Evolutionary conservation across 2,329 filamentous ascomycete species (phyloP).

Genomic region (Albophoma yamanashiensis): DNA sequence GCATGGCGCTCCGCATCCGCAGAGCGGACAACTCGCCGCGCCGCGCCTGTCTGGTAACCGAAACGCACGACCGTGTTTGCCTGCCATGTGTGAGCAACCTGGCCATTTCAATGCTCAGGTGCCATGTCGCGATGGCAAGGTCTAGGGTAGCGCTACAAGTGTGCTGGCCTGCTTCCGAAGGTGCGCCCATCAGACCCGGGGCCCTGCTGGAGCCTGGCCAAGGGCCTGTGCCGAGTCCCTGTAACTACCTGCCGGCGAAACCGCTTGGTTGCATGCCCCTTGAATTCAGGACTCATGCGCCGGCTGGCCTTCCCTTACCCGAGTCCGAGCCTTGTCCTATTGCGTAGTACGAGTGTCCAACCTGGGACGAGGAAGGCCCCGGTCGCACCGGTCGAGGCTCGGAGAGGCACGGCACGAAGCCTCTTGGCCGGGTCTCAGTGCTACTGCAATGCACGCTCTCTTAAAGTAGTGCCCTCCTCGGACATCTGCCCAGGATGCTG

Average conservation of each 20-base stretch:
- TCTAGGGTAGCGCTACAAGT: not conserved
- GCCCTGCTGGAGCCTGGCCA: not conserved
- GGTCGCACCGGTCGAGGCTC: not conserved
- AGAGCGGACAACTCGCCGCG: not conserved
- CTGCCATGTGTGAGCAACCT: not conserved
- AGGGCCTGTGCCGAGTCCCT: not conserved
- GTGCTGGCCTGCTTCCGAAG: too few species aligned
- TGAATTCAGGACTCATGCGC: not conserved
- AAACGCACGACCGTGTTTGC: not conserved
- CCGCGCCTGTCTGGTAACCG: not conserved
- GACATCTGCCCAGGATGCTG: too few species aligned
- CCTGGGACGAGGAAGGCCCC: not conserved
- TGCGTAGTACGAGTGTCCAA: not conserved
- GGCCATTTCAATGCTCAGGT: not conserved
- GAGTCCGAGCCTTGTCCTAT: not conserved
- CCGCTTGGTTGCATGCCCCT: accelerated
- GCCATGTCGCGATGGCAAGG: not conserved
- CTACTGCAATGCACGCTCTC: not conserved
- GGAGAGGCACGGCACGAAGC: not conserved
- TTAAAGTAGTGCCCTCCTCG: not conserved
- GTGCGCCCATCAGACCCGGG: not conserved
- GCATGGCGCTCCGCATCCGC: not conserved
- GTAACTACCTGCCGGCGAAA: not conserved
- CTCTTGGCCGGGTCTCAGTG: not conserved
- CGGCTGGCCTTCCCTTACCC: not conserved